These are phyloP conservation scores for Paracoccidioides lutzii DNA, from an alignment of 2,329 filamentous ascomycete species.

Conservation along the genomic window DNA sequence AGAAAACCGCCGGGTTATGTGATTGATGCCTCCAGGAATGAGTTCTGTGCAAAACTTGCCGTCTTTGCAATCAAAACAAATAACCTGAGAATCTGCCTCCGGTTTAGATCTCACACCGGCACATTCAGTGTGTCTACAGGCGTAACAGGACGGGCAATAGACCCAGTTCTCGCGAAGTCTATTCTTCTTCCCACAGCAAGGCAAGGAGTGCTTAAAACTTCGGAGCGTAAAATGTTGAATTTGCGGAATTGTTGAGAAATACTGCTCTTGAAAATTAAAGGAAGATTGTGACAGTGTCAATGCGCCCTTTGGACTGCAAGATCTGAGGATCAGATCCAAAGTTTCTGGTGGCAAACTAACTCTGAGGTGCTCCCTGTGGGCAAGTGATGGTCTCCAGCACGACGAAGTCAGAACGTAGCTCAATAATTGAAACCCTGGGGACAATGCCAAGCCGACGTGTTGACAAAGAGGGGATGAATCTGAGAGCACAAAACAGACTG, in stretches of 20 bases:
- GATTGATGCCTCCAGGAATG: slow-evolving; percentile 11
- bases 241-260: slow-evolving; percentile 15
- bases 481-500: slow-evolving; percentile 6
- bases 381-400: slow-evolving; percentile 13
- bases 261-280: slow-evolving; percentile 11
- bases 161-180: slow-evolving; percentile 4
- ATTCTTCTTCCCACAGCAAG: slow-evolving; percentile 16
- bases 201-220: slow-evolving; percentile 12
- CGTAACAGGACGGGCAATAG: slow-evolving; percentile 5
- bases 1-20: slow-evolving; percentile 7
- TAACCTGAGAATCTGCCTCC: slow-evolving; percentile 6
- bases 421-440: slow-evolving; percentile 16
- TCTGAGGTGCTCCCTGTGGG: slow-evolving; percentile 11
- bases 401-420: slow-evolving; percentile 13
- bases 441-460: slow-evolving; percentile 13
- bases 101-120: background rate
- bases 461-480: slow-evolving; percentile 10
- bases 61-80: slow-evolving; percentile 12
- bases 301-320: slow-evolving; percentile 11
- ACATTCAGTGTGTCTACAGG: slow-evolving; percentile 4
- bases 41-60: slow-evolving; percentile 9
- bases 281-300: slow-evolving; percentile 16
- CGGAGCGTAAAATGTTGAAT: slow-evolving; percentile 9
- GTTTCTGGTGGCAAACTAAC: slow-evolving; percentile 6
- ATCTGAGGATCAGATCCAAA: slow-evolving; percentile 9